Percentiles rank a stretch among this genome's conserved stretches.
Evolutionary conservation across 495 filamentous ascomycete genomes (phyloP).

Genomic region (Baudoinia panamericana): DNA sequence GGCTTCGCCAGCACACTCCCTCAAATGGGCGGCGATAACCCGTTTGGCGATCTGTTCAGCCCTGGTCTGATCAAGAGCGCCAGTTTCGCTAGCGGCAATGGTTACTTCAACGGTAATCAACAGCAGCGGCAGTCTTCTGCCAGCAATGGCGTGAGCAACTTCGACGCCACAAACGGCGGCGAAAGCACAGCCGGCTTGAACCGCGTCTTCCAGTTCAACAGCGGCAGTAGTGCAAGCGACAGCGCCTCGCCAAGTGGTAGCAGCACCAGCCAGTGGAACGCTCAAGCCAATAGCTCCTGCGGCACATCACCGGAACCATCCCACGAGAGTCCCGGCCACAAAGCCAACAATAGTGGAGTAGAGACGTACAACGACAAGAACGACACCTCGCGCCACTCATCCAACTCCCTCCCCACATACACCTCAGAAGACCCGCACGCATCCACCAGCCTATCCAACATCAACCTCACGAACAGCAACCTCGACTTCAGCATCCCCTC

Average conservation of each 20-base stretch:
- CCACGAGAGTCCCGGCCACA: slow-evolving; percentile 38
- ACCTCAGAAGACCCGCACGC: no score
- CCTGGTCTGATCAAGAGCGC: slow-evolving; percentile 33
- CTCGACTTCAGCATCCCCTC: slow-evolving; percentile 11
- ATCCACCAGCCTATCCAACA: slow-evolving; percentile 31
- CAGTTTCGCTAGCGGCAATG: slow-evolving; percentile 6
- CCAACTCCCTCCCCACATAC: slow-evolving; percentile 23
- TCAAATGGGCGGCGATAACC: slow-evolving; percentile 13
- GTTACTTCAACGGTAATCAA: slow-evolving; percentile 19
- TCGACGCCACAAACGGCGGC: slow-evolving; percentile 10
- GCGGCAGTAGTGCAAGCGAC: slow-evolving; percentile 32
- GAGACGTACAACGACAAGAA: slow-evolving; percentile 6
- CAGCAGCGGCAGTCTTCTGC: slow-evolving; percentile 29
- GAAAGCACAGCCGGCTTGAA: slow-evolving; percentile 25
- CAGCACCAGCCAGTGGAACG: slow-evolving; percentile 40
- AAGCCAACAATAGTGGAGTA: slow-evolving; percentile 6
- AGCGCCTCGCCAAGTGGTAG: slow-evolving; percentile 8
- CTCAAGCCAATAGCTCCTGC: slow-evolving; percentile 54
- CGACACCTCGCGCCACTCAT: not conserved
- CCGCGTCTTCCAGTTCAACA: slow-evolving; percentile 29
- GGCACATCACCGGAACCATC: slow-evolving; percentile 66
- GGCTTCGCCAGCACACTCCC: slow-evolving; percentile 17
- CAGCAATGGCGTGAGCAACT: slow-evolving; percentile 5
- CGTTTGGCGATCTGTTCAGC: slow-evolving; percentile 35
- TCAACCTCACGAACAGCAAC: slow-evolving; percentile 24